These are phyloP conservation scores for Drechslera avenae DNA, from an alignment of 2,329 filamentous ascomycete species.

Conservation along the genomic window DNA sequence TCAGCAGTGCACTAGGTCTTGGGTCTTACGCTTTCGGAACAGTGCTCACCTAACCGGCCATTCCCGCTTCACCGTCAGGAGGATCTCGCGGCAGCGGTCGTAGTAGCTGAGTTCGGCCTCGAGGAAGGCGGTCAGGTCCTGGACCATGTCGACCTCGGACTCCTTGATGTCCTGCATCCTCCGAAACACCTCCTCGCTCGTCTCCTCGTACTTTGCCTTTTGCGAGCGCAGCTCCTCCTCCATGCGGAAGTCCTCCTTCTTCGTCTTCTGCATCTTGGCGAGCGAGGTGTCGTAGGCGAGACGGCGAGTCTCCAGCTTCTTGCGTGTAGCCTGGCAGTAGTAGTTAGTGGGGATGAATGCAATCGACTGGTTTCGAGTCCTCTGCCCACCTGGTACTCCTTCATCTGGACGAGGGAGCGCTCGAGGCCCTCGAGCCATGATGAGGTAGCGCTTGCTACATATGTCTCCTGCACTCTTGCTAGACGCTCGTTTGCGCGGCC, in stretches of 20 bases:
- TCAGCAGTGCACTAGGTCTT: slow-evolving; percentile 21
- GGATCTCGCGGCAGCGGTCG: slow-evolving; percentile 85
- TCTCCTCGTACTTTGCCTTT: slow-evolving; percentile 96
- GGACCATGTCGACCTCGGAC: slow-evolving; percentile 80
- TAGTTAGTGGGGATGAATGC: background rate
- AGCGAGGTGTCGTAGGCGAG: slow-evolving; percentile 90
- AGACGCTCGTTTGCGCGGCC: slow-evolving; percentile 88
- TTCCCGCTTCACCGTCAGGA: slow-evolving; percentile 70
- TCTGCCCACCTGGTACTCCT: slow-evolving; percentile 83
- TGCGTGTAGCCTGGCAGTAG: slow-evolving; percentile 69
- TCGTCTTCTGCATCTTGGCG: slow-evolving; percentile 88
- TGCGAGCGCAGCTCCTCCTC: slow-evolving; percentile 91
- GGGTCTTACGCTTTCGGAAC: background rate
- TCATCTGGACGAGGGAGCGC: slow-evolving; percentile 89
- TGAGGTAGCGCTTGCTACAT: slow-evolving; percentile 75
- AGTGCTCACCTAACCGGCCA: slow-evolving; percentile 66
- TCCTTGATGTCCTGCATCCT: slow-evolving; percentile 98
- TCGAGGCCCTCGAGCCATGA: slow-evolving; percentile 93
- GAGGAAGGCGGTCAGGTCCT: slow-evolving; percentile 78
- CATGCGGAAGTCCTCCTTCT: slow-evolving; percentile 89
- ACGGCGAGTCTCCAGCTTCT: slow-evolving; percentile 89
- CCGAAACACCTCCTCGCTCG: slow-evolving; percentile 86
- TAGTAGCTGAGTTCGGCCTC: slow-evolving; percentile 91
- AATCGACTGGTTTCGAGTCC: too few species aligned
- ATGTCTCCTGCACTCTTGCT: slow-evolving; percentile 82